phyloP scores from a whole-genome alignment of 441 rosid species.

The Bocquillonia castaneifolia region DNA sequence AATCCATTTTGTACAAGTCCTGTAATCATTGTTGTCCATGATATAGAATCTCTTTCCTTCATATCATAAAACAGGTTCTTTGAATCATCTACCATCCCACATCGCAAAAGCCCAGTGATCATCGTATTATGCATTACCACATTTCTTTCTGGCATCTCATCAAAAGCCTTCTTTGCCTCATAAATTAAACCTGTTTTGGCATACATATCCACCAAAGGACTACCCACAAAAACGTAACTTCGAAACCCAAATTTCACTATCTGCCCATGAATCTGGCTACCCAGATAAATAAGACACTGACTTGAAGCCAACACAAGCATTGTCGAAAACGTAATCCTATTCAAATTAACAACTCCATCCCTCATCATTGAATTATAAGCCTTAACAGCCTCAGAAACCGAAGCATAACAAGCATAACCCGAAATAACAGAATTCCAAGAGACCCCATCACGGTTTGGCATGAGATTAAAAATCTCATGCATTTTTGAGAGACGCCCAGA shows the following conservation, averaged over 20 bases:
- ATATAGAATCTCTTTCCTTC: slow-evolving; percentile 70
- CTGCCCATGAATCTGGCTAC: slow-evolving; percentile 72
- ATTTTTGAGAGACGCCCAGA: slow-evolving; percentile 49
- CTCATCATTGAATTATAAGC: slow-evolving; percentile 62
- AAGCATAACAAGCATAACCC: slow-evolving; percentile 52
- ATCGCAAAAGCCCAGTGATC: slow-evolving; percentile 63
- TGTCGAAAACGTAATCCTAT: slow-evolving; percentile 67
- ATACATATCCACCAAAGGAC: slow-evolving; percentile 84
- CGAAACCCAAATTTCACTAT: slow-evolving; percentile 64
- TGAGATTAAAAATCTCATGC: slow-evolving; percentile 45
- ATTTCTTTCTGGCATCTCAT: slow-evolving; percentile 46
- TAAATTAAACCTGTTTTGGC: slow-evolving; percentile 54
- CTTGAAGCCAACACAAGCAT: slow-evolving; percentile 62
- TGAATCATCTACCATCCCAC: slow-evolving; percentile 69
- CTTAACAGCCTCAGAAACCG: slow-evolving; percentile 44
- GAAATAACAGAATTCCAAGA: slow-evolving; percentile 79
- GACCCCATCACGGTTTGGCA: slow-evolving; percentile 63
- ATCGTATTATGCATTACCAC: slow-evolving; percentile 66
- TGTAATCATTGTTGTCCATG: slow-evolving; percentile 88
- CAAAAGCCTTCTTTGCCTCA: slow-evolving; percentile 61
- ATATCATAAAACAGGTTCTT: slow-evolving; percentile 45
- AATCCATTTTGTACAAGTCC: slow-evolving; percentile 70
- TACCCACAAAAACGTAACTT: slow-evolving; percentile 56
- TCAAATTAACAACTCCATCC: slow-evolving; percentile 47
- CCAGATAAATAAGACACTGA: slow-evolving; percentile 43